Conservation (phyloP, 2,329 filamentous ascomycete genomes). For the Cyanodermella asteris region DNA sequence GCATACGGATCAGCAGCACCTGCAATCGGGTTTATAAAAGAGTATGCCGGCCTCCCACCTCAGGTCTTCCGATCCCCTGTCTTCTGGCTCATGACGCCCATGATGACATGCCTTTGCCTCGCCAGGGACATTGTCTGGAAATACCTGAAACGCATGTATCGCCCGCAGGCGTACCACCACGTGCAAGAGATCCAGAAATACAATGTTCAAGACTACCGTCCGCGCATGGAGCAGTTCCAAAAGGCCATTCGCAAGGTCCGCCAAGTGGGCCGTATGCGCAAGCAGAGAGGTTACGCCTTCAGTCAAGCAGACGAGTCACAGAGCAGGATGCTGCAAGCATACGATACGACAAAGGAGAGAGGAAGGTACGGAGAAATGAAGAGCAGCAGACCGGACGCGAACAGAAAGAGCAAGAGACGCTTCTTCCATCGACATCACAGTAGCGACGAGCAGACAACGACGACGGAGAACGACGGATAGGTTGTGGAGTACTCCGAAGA, state of each 20-base stretch:
- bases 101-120: conserved; percentile 61
- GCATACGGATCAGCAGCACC: conserved; percentile 74
- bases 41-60: conserved; percentile 70
- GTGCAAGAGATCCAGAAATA: conserved; percentile 99
- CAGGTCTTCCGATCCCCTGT: conserved; percentile 57
- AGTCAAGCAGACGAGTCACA: conserved; percentile 94
- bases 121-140: conserved; percentile 88
- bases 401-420: no score
- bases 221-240: conserved; percentile 98
- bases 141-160: conserved; percentile 93
- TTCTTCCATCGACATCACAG: no score
- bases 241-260: conserved; percentile 97
- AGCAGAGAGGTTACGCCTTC: conserved; percentile 95
- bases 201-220: conserved; percentile 96
- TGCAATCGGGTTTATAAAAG: conserved; percentile 54
- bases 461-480: no score
- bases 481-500: no score
- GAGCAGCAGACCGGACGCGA: conserved; percentile 23
- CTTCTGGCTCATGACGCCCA: conserved; percentile 80
- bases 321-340: conserved; percentile 84
- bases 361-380: conserved; percentile 93
- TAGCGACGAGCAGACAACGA: no score
- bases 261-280: conserved; percentile 96
- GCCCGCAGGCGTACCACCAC: conserved; percentile 86
- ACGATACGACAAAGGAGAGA: conserved; percentile 84